A percentile compares a stretch with the other conserved stretches of the same genome.
Evolutionary conservation across 2,329 filamentous ascomycete species (phyloP).

Genomic region (Zasmidium cellare): DNA sequence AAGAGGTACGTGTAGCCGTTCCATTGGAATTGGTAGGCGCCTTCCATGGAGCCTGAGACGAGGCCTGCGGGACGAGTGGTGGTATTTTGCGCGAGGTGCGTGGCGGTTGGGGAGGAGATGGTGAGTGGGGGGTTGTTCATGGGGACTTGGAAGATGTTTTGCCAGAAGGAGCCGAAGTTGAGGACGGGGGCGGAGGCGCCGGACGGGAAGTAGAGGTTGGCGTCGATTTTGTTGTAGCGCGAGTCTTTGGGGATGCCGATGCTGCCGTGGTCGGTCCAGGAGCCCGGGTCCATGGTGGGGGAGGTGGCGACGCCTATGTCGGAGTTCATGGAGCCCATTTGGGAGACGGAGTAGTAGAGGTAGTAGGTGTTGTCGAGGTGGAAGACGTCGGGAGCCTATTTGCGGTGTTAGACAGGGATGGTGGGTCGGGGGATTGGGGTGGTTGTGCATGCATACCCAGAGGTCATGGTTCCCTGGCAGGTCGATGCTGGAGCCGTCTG

Average conservation of each 20-base stretch:
- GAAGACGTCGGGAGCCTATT: slow-evolving; percentile 58
- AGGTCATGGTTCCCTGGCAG: slow-evolving; percentile 49
- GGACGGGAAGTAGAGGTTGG: slow-evolving; percentile 40
- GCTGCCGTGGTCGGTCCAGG: slow-evolving; percentile 63
- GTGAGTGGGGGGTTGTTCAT: slow-evolving; percentile 38
- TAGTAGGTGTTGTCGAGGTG: slow-evolving; percentile 60
- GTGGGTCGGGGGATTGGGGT: background rate
- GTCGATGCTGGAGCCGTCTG: slow-evolving; percentile 49
- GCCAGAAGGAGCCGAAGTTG: slow-evolving; percentile 60
- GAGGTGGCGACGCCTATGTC: slow-evolving; percentile 62
- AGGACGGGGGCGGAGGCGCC: slow-evolving; percentile 46
- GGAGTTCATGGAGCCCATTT: slow-evolving; percentile 60
- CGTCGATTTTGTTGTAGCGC: slow-evolving; percentile 53
- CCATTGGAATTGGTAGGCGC: slow-evolving; percentile 56
- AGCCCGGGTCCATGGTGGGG: slow-evolving; percentile 50
- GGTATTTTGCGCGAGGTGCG: slow-evolving; percentile 57
- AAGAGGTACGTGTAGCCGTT: slow-evolving; percentile 61
- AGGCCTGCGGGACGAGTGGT: slow-evolving; percentile 36
- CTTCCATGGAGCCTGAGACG: slow-evolving; percentile 55
- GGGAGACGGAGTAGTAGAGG: slow-evolving; percentile 63
- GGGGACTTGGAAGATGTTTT: slow-evolving; percentile 60
- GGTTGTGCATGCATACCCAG: slow-evolving; percentile 36
- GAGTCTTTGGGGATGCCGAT: slow-evolving; percentile 50
- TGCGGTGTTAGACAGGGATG: background rate
- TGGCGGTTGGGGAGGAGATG: slow-evolving; percentile 28